Conservation (phyloP, 768 basidiomycete species). For the Auriscalpium orientale region DNA sequence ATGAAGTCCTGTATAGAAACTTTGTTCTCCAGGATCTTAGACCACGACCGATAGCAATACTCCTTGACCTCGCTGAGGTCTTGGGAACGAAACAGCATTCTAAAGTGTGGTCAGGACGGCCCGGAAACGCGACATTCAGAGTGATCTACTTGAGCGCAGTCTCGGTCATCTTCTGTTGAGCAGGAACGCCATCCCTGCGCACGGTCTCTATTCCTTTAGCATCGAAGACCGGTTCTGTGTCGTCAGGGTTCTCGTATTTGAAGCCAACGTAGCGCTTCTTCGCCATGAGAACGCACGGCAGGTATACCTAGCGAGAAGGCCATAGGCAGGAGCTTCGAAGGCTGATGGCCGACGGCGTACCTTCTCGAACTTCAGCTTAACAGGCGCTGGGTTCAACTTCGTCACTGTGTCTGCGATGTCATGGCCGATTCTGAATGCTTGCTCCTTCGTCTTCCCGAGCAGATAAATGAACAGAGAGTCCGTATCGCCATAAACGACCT, state of each 20-base stretch:
- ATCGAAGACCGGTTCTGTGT: conserved; percentile 75
- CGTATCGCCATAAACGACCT: conserved; percentile 93
- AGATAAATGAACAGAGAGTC: conserved; percentile 92
- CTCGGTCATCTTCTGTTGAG: conserved; percentile 91
- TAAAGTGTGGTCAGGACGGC: conserved; percentile 24
- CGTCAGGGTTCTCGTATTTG: conserved; percentile 84
- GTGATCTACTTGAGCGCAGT: conserved; percentile 66
- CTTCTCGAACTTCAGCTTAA: conserved; percentile 99
- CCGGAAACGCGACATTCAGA: neutral
- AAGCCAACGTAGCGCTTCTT: conserved; percentile 99
- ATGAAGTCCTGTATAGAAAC: conserved; percentile 89
- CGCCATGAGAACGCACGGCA: conserved; percentile 90
- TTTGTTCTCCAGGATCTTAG: conserved; percentile 71
- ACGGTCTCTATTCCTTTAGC: conserved; percentile 99
- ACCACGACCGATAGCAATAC: conserved; percentile 81
- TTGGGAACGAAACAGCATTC: conserved; percentile 84
- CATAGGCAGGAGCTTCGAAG: neutral
- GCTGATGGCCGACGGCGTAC: conserved; percentile 28
- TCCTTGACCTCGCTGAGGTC: conserved; percentile 86
- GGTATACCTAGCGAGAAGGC: conserved; percentile 63
- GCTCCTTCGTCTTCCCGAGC: conserved; percentile 85
- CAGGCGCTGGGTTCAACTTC: conserved; percentile 75
- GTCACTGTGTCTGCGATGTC: conserved; percentile 91
- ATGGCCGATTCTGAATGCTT: conserved; percentile 88
- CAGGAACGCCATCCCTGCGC: conserved; percentile 83